Evolutionary conservation across 2,329 filamentous ascomycete genomes (phyloP).

Genomic region (Corynespora cassiicola): DNA sequence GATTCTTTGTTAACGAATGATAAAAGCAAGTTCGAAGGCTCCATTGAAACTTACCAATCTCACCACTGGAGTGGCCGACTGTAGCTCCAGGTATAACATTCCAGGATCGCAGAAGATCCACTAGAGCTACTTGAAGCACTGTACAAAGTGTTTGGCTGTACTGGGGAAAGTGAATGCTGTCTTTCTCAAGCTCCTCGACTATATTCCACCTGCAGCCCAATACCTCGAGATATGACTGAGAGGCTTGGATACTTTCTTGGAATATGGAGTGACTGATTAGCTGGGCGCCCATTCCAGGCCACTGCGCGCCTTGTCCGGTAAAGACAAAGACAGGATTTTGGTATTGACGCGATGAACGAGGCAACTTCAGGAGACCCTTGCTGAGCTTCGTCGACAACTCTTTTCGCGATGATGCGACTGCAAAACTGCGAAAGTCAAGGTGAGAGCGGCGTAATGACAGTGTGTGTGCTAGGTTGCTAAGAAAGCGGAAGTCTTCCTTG

Average conservation of each 20-base stretch:
- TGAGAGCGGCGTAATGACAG: constrained; percentile 4
- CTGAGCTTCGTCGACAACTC: not conserved
- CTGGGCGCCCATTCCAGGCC: constrained; percentile 48
- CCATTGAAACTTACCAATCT: no score
- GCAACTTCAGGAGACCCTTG: no score
- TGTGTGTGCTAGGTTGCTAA: constrained; percentile 6
- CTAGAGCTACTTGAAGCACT: constrained; percentile 20
- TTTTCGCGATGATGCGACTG: not conserved
- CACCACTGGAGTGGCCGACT: constrained; percentile 24
- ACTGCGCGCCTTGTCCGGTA: constrained; percentile 54
- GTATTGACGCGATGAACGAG: not conserved
- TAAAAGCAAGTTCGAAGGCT: no score
- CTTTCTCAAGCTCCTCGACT: constrained; percentile 15
- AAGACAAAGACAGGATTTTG: constrained; percentile 39
- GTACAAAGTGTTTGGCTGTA: constrained; percentile 18
- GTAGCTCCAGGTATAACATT: constrained; percentile 7
- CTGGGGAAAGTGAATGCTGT: constrained; percentile 4
- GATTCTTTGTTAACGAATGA: no score
- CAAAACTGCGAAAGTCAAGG: constrained; percentile 4
- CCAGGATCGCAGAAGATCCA: constrained; percentile 18
- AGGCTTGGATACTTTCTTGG: constrained; percentile 9
- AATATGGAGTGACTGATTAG: constrained; percentile 31
- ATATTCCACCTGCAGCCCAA: constrained; percentile 17
- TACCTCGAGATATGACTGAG: constrained; percentile 5
- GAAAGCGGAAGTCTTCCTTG: not conserved